Conservation (phyloP, 148 eudicot genomes). For the Silene latifolia region DNA sequence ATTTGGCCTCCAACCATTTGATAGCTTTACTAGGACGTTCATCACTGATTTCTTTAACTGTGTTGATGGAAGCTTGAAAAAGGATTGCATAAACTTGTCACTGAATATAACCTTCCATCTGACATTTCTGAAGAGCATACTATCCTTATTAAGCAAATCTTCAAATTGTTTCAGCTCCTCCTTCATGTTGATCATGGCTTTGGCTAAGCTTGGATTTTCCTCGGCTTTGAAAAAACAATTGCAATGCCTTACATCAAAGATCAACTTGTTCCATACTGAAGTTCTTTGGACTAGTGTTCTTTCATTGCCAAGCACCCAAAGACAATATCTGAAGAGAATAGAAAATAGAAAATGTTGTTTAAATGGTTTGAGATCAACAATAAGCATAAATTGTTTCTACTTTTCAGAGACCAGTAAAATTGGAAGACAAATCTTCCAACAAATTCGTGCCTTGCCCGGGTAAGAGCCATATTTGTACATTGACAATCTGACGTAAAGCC, state of each 20-base stretch:
- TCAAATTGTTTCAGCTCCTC: constrained; percentile 65
- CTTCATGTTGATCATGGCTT: constrained; percentile 50
- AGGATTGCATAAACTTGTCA: constrained; percentile 59
- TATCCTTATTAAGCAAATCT: constrained; percentile 52
- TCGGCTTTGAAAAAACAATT: constrained; percentile 57
- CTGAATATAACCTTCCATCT: constrained; percentile 79
- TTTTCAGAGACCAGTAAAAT: neutral
- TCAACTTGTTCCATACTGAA: constrained; percentile 48
- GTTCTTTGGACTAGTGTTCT: constrained; percentile 37
- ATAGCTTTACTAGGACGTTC: constrained; percentile 50
- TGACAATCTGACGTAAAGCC: constrained; percentile 60
- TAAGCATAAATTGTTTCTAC: neutral
- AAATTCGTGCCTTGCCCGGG: constrained; percentile 58
- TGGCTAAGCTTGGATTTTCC: constrained; percentile 46
- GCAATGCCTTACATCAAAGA: constrained; percentile 51
- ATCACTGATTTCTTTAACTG: constrained; percentile 44
- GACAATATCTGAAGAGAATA: constrained; percentile 45
- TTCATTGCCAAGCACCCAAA: constrained; percentile 72
- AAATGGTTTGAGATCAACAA: neutral
- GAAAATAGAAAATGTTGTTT: neutral
- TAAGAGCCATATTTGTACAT: constrained; percentile 73
- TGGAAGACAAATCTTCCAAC: neutral
- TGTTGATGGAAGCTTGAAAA: constrained; percentile 39
- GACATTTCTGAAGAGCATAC: constrained; percentile 46
- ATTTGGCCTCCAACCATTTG: constrained; percentile 75